Base-by-base conservation (phyloP, 345 rosid genomes). In the Populus euphratica region DNA sequence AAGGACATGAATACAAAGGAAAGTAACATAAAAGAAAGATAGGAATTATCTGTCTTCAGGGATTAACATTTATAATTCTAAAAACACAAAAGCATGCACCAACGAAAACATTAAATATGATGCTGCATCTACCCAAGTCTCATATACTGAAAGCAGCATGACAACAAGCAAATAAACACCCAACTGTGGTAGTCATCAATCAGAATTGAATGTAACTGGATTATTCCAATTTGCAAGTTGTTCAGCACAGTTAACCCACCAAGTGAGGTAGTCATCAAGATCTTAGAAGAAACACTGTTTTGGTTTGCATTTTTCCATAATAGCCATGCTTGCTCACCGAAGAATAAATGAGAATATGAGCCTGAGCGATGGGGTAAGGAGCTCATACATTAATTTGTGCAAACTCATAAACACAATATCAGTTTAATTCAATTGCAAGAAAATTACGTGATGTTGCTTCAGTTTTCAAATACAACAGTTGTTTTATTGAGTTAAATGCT, bases 1-100 rank as follows among this genome's bases (percentile, higher is more conserved):
- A 72, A 66, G 41, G 72, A 56, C 72, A 54, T n/a, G 65, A 86
- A 71, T 67, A 71, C 59, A 64, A 38, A 20, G 16, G 12, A 4
- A 67, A 49, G 16, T 9, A 25, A 8, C 21, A 72, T n/a, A 38
- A 27, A 47, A 33, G 36, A 21, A 23, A n/a, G 23, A 18, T 1
- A 17, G 29, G 12, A 41, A 29, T 23, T 21, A 25, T 70, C 50
- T 11, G 23, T 64, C 38, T 49, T 29, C 10, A 18, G 10, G 8
- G 21, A 23, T 36, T 64, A 49, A 29, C 35, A 23, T 25, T 18
- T 61, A 20, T 73, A 61, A 4, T n/a, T 73, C 72, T 29, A n/a
- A 29, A 36, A 33, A 12, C 6, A 41, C 20, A n/a, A 68, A 75
- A 61, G 29, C 43, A 49, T 64, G 50, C 36, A 41, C 67, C 10